Conservation (phyloP, 495 filamentous ascomycete genomes). For the Clavariopsis aquatica region DNA sequence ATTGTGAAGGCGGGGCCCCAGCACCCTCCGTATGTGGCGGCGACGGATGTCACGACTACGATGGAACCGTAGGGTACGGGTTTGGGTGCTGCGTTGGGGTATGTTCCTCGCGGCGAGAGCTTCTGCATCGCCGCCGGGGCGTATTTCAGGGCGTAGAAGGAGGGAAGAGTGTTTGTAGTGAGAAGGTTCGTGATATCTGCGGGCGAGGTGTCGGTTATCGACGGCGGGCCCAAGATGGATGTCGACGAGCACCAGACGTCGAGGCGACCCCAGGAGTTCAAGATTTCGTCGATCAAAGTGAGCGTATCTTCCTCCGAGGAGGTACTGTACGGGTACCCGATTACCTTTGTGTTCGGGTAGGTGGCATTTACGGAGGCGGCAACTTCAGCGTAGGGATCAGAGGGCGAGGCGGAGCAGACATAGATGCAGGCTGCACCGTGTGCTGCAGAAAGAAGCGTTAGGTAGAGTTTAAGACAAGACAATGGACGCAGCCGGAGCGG, state of each 20-base stretch:
- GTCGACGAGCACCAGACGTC: constrained; percentile 61
- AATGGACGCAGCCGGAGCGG: not conserved
- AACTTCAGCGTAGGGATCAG: constrained; percentile 40
- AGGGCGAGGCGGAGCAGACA: constrained; percentile 43
- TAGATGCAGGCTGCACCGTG: constrained; percentile 67
- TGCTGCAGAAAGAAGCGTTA: constrained; percentile 42
- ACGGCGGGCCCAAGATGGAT: constrained; percentile 58
- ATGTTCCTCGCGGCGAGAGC: constrained; percentile 52
- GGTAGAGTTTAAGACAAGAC: not conserved
- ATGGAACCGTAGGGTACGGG: constrained; percentile 60
- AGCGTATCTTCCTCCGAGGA: constrained; percentile 61
- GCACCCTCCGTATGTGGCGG: constrained; percentile 58
- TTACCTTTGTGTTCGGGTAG: constrained; percentile 57
- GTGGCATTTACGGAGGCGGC: constrained; percentile 44
- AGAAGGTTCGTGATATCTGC: constrained; percentile 56
- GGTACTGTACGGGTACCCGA: constrained; percentile 59
- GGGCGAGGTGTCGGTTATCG: constrained; percentile 56
- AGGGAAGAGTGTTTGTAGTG: constrained; percentile 59
- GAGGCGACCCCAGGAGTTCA: constrained; percentile 56
- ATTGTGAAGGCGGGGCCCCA: constrained; percentile 63
- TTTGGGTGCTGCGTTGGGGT: constrained; percentile 62
- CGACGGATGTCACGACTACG: constrained; percentile 57
- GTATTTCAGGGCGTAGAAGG: constrained; percentile 65
- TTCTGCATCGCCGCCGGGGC: constrained; percentile 64
- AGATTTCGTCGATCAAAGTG: constrained; percentile 60